A percentile compares a stretch with the other conserved stretches of the same genome.
phyloP scores from a whole-genome alignment of 805 yeast species.

The Nakazawaea wyomingensis region DNA sequence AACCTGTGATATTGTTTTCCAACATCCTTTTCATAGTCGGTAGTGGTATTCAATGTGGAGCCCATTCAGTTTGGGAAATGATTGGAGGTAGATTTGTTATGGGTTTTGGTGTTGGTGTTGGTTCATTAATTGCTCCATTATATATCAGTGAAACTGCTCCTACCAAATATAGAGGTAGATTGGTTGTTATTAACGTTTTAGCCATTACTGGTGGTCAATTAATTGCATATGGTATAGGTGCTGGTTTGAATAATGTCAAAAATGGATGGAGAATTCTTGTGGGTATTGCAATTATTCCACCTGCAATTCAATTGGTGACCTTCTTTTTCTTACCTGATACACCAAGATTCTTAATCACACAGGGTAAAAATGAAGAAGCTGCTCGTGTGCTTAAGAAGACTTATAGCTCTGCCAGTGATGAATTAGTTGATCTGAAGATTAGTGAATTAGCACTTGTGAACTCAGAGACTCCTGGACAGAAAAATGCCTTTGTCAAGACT shows the following conservation, averaged over 20 bases:
- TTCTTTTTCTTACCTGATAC: conserved; percentile 92
- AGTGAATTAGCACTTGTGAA: conserved; percentile 54
- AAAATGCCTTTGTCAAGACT: conserved; percentile 41
- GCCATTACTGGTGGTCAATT: conserved; percentile 95
- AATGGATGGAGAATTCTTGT: conserved; percentile 94
- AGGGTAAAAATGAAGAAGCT: conserved; percentile 62
- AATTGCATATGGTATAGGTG: conserved; percentile 90
- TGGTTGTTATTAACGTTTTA: conserved; percentile 81
- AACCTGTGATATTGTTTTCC: conserved; percentile 76
- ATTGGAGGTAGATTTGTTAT: conserved; percentile 84
- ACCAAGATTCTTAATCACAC: conserved; percentile 82
- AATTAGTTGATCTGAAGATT: conserved; percentile 60
- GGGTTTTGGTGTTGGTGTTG: conserved; percentile 97
- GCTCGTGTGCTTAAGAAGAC: conserved; percentile 56
- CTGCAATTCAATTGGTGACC: conserved; percentile 67
- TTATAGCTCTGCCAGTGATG: conserved; percentile 59
- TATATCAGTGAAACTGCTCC: conserved; percentile 94
- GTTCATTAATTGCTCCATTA: conserved; percentile 90
- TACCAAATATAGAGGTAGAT: conserved; percentile 81
- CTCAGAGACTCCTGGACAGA: conserved; percentile 40
- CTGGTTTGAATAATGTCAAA: conserved; percentile 65
- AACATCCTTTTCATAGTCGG: conserved; percentile 81
- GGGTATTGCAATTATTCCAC: conserved; percentile 86
- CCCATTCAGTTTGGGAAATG: conserved; percentile 86
- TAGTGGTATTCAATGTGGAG: conserved; percentile 76